A percentile compares a stretch with the other conserved stretches of the same genome.
Evolutionary conservation across 2,329 filamentous ascomycete species (phyloP).

Genomic region (Colletotrichum destructivum): DNA sequence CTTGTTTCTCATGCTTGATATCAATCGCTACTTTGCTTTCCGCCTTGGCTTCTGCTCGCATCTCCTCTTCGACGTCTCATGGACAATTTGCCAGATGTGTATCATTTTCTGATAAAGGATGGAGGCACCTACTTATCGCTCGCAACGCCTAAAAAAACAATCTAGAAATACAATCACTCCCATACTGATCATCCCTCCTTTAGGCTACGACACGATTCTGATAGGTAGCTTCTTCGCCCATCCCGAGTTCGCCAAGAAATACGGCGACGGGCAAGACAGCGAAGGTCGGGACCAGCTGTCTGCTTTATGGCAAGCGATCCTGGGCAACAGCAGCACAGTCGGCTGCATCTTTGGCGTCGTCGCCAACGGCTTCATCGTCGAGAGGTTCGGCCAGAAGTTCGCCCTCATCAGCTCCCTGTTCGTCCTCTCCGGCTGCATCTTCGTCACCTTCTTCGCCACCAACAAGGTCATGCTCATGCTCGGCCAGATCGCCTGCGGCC

Average conservation of each 20-base stretch:
- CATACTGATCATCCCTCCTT: not conserved
- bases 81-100: too few relatives aligned
- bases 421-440: constrained; percentile 54
- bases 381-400: constrained; percentile 54
- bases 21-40: not conserved
- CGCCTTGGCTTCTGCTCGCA: not conserved
- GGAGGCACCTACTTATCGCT: too few relatives aligned
- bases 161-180: too few relatives aligned
- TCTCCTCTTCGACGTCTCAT: not conserved
- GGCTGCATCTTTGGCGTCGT: constrained; percentile 62
- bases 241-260: constrained; percentile 49
- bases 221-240: constrained; percentile 48
- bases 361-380: constrained; percentile 58
- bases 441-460: constrained; percentile 56
- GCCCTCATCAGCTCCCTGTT: constrained; percentile 56
- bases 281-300: constrained; percentile 52
- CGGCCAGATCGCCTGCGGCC: constrained; percentile 54
- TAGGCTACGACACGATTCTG: constrained; percentile 43
- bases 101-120: too few relatives aligned
- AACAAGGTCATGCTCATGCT: constrained; percentile 51
- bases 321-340: constrained; percentile 57
- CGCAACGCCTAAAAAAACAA: too few relatives aligned
- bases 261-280: constrained; percentile 45
- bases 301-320: constrained; percentile 61
- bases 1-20: too few relatives aligned